Conservation (phyloP, 2,329 filamentous ascomycete species). For the Ascochyta koolunga region DNA sequence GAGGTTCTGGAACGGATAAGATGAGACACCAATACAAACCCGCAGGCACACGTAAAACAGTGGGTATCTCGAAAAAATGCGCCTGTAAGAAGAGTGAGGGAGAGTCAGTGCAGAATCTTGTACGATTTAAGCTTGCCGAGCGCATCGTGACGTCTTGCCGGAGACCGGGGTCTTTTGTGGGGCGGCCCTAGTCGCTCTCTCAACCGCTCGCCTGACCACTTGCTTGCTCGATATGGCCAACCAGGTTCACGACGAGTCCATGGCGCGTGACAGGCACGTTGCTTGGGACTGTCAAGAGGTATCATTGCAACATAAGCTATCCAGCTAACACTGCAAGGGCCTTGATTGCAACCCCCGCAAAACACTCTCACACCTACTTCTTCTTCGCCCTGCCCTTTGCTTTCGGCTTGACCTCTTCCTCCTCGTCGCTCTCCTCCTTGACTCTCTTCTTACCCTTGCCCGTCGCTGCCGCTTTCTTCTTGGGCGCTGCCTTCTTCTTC, state of each 20-base stretch:
- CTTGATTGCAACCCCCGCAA: background rate
- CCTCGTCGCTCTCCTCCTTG: constrained; percentile 43
- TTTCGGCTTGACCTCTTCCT: constrained; percentile 57
- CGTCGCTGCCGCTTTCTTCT: constrained; percentile 54
- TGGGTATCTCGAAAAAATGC: constrained; percentile 11
- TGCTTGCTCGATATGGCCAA: background rate
- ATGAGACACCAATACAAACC: background rate
- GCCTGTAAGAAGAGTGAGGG: constrained; percentile 4
- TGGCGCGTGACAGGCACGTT: background rate
- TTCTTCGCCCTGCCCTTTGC: constrained; percentile 41
- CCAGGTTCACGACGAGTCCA: background rate
- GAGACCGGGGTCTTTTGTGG: background rate
- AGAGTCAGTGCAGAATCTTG: constrained; percentile 11
- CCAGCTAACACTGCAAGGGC: background rate
- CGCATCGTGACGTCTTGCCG: constrained; percentile 16
- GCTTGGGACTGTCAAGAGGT: background rate
- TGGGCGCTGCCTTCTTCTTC: constrained; percentile 69
- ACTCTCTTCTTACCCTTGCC: constrained; percentile 46
- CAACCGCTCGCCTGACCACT: constrained; percentile 3
- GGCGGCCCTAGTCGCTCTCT: background rate
- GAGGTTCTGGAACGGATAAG: background rate
- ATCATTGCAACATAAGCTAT: constrained; percentile 4
- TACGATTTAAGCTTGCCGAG: constrained; percentile 12
- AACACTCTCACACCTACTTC: background rate
- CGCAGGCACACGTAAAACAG: constrained; percentile 2